phyloP scores from a whole-genome alignment of 495 filamentous ascomycete genomes.

The Aspergillus sclerotiicarbonarius region DNA sequence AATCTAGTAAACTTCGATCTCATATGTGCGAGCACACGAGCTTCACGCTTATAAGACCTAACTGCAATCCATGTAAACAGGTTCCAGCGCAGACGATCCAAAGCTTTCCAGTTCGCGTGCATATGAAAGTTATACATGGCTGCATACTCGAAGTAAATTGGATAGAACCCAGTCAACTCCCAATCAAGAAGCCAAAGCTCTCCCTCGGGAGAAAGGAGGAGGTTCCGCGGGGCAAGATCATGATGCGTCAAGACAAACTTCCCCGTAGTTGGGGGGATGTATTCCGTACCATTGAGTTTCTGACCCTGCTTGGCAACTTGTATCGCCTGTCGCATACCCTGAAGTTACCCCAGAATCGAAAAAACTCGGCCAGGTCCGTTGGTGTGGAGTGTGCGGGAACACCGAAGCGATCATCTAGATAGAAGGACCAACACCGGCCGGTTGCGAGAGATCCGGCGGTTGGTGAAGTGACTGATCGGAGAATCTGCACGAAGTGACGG shows the following conservation, averaged over 20 bases:
- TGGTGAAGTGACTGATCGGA: slow-evolving; percentile 11
- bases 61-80: slow-evolving; percentile 19
- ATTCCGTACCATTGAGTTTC: neutral
- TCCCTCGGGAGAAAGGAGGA: slow-evolving; percentile 16
- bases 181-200: slow-evolving; percentile 19
- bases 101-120: slow-evolving; percentile 10
- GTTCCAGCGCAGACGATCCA: slow-evolving; percentile 17
- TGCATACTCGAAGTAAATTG: slow-evolving; percentile 20
- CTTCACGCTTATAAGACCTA: slow-evolving; percentile 12
- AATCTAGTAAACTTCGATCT: slow-evolving; percentile 16
- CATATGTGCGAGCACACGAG: slow-evolving; percentile 7
- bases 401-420: slow-evolving; percentile 19
- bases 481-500: slow-evolving; percentile 6
- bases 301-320: neutral
- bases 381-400: slow-evolving; percentile 6
- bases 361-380: neutral
- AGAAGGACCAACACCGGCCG: slow-evolving; percentile 20
- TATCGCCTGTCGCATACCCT: neutral
- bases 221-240: slow-evolving; percentile 3
- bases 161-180: slow-evolving; percentile 21
- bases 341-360: neutral
- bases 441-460: slow-evolving; percentile 15
- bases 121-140: slow-evolving; percentile 21
- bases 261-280: neutral
- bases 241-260: slow-evolving; percentile 5